phyloP scores from a whole-genome alignment of 23 red algal genomes.

The Gracilaria gracilis region DNA sequence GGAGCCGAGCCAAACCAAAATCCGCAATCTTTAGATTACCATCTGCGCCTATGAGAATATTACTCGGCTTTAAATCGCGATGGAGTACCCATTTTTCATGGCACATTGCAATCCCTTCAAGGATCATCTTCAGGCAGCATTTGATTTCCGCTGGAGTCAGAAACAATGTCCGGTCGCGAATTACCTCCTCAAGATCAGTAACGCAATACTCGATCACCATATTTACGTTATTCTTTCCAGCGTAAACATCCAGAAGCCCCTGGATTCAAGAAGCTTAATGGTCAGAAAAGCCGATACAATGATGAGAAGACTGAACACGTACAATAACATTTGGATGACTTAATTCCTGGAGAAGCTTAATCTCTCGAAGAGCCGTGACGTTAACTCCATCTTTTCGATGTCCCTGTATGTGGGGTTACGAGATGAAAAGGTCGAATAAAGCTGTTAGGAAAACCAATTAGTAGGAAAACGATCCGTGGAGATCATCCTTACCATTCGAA shows the following conservation, averaged over 20 bases:
- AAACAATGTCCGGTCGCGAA: constrained; percentile 84
- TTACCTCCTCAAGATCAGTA: constrained; percentile 92
- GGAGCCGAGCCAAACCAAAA: constrained; percentile 90
- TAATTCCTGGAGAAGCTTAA: constrained; percentile 96
- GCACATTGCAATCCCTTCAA: constrained; percentile 77
- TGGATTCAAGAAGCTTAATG: background rate
- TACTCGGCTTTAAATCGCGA: constrained; percentile 97
- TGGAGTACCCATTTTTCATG: constrained; percentile 93
- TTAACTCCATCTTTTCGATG: constrained; percentile 89
- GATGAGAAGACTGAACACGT: background rate
- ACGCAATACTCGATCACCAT: constrained; percentile 97
- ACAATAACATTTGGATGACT: constrained; percentile 95
- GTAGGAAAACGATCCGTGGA: background rate
- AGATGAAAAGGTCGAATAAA: background rate
- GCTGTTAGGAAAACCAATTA: background rate
- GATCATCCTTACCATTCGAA: constrained; percentile 79
- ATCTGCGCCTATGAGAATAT: constrained; percentile 90
- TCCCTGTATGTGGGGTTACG: constrained; percentile 19
- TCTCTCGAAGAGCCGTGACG: constrained; percentile 89
- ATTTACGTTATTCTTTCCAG: constrained; percentile 82
- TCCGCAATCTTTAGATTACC: constrained; percentile 95
- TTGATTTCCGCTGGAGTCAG: constrained; percentile 88
- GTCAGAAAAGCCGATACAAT: constrained; percentile 12
- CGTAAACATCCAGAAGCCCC: constrained; percentile 88
- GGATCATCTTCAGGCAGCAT: constrained; percentile 80